Evolutionary conservation across 371 early-diverging fungal species (phyloP), one percentile per base, ranked within the genome.

Genomic region (Sporodiniella umbellata): DNA sequence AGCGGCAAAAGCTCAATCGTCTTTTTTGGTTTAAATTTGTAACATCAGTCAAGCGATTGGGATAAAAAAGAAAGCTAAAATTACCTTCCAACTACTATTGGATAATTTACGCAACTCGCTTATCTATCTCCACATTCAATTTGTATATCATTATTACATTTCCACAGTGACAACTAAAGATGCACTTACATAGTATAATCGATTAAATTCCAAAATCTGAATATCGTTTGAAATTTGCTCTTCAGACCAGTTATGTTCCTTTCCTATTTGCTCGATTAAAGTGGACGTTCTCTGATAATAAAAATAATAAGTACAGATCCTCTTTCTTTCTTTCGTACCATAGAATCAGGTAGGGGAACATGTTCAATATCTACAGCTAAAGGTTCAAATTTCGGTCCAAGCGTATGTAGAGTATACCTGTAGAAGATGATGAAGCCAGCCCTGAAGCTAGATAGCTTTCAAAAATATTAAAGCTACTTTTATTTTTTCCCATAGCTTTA

Each of bases 61-160:
- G n/a, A n/a, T n/a, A n/a, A 7, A 23, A 25, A 4, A 22, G 26
- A 3, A 6, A 23, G 25, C 18, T 37, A 33, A 38, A 28, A 28
- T 68, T 74, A 82, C 81, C 62, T 73, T 73, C 85, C 85, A 85
- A 53, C 85, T 85, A 35, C 77, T 64, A 14, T 68, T 60, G 5
- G 85, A 85, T 33, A 85, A 61, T 22, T 73, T 68, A 21, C 83
- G 78, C 19, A 85, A 60, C 47, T 85, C 85, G 18, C 70, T 73
- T 23, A 78, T 62, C 78, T 78, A 59, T 3, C 10, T 21, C 21
- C 21, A 22, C 5, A 2, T 8, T 2, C 23, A 11, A 39, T 4
- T 18, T 0, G 21, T 4, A 19, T n/a, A 35, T 35, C 8, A 35
- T n/a, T n/a, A n/a, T n/a, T n/a, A n/a, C n/a, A n/a, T n/a, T n/a